Evolutionary conservation across 1,284 basidiomycete genomes (phyloP).

Genomic region (Apiotrichum porosum): DNA sequence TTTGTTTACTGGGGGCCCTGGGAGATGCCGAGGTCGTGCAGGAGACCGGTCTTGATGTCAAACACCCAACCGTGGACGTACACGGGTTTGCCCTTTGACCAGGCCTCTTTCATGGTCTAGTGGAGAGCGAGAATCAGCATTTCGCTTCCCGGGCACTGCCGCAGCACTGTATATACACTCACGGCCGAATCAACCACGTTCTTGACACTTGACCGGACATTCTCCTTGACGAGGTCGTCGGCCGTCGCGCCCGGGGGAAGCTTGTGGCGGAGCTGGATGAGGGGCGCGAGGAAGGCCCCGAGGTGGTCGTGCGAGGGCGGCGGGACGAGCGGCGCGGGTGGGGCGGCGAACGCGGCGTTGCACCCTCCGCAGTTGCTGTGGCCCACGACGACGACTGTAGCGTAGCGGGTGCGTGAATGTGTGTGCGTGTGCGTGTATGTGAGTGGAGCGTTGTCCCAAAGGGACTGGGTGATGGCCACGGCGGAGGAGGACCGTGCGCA

Average conservation of each 20-base stretch:
- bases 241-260: slow-evolving; percentile 54
- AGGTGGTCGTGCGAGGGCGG: slow-evolving; percentile 54
- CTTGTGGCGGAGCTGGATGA: slow-evolving; percentile 58
- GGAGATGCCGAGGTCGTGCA: slow-evolving; percentile 63
- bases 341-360: slow-evolving; percentile 56
- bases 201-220: slow-evolving; percentile 69
- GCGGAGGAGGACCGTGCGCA: not conserved
- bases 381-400: slow-evolving; percentile 68
- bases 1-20: slow-evolving; percentile 9
- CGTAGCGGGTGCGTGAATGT: no score
- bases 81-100: slow-evolving; percentile 61
- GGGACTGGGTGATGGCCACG: no score
- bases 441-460: no score
- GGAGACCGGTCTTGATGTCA: slow-evolving; percentile 63
- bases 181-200: slow-evolving; percentile 55
- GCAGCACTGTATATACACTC: slow-evolving; percentile 1
- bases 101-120: slow-evolving; percentile 63
- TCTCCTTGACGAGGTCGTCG: slow-evolving; percentile 63
- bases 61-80: slow-evolving; percentile 81
- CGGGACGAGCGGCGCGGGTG: slow-evolving; percentile 2
- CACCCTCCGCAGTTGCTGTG: slow-evolving; percentile 74
- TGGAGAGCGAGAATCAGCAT: not conserved
- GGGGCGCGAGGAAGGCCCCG: slow-evolving; percentile 65
- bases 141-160: no score
- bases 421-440: no score